A percentile compares a stretch with the other conserved stretches of the same genome.
Conservation (phyloP, 768 basidiomycete genomes). For the Lentinula aciculospora region DNA sequence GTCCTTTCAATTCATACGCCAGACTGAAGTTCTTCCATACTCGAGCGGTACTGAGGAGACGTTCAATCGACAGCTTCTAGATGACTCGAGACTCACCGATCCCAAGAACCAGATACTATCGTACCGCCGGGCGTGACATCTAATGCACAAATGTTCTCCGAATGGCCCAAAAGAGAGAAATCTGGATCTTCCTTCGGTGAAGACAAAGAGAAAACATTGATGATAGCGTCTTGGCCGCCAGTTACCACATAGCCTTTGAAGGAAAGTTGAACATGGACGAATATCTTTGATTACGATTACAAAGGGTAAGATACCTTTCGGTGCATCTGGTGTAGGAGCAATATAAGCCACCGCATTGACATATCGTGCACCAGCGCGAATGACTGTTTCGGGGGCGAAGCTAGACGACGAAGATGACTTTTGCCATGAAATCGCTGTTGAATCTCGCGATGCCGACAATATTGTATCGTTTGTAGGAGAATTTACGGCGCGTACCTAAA, state of each 20-base stretch:
- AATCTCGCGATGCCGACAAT: constrained; percentile 88
- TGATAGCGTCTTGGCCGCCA: constrained; percentile 84
- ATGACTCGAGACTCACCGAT: constrained; percentile 54
- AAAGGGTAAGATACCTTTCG: constrained; percentile 48
- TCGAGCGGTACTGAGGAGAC: constrained; percentile 71
- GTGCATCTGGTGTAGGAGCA: constrained; percentile 59
- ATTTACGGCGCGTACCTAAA: constrained; percentile 76
- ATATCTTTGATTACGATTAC: constrained; percentile 1
- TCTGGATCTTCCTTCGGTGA: constrained; percentile 63
- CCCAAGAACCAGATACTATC: constrained; percentile 96
- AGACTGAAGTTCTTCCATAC: constrained; percentile 83
- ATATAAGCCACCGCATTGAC: constrained; percentile 82
- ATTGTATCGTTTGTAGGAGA: constrained; percentile 74
- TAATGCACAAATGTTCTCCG: constrained; percentile 85
- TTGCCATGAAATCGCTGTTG: constrained; percentile 85
- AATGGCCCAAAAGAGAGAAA: constrained; percentile 83
- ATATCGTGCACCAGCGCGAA: constrained; percentile 65
- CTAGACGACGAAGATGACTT: constrained; percentile 38
- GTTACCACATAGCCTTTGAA: constrained; percentile 73
- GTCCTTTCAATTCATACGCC: constrained; percentile 72
- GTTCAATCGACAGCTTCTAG: not conserved
- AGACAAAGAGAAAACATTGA: constrained; percentile 74
- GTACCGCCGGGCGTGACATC: constrained; percentile 63
- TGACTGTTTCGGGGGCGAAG: constrained; percentile 50
- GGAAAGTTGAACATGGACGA: not conserved